These are phyloP conservation scores for Phaeosphaeria sp. DNA, from an alignment of 2,329 filamentous ascomycete species.

Conservation along the genomic window DNA sequence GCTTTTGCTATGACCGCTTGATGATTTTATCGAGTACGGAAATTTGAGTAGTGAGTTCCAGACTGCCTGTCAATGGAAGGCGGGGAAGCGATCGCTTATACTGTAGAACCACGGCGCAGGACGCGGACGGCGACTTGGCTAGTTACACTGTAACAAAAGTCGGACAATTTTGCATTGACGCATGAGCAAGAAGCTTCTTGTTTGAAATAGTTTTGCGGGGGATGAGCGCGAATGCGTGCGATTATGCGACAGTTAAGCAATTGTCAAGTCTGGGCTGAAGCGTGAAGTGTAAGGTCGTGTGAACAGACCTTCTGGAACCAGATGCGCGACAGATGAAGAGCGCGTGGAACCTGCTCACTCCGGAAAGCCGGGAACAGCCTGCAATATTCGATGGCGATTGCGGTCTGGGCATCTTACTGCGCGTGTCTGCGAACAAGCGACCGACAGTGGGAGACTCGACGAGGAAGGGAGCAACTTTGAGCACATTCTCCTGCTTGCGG, in stretches of 20 bases:
- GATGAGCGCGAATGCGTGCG: slow-evolving; percentile 33
- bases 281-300: slow-evolving; percentile 32
- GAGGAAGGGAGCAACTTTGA: slow-evolving; percentile 33
- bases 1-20: neutral
- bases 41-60: slow-evolving; percentile 31
- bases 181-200: slow-evolving; percentile 19
- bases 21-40: slow-evolving; percentile 11
- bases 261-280: slow-evolving; percentile 39
- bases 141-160: slow-evolving; percentile 11
- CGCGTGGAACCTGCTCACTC: slow-evolving; percentile 1
- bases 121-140: slow-evolving; percentile 24
- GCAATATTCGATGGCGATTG: neutral
- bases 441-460: slow-evolving; percentile 20
- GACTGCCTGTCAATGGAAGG: slow-evolving; percentile 28
- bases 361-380: slow-evolving; percentile 2
- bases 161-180: slow-evolving; percentile 33
- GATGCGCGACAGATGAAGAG: neutral
- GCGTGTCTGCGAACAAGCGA: slow-evolving; percentile 9
- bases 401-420: neutral
- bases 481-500: slow-evolving; percentile 33
- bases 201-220: slow-evolving; percentile 21
- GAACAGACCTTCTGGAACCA: slow-evolving; percentile 7
- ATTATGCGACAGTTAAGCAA: slow-evolving; percentile 43
- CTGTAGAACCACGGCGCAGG: slow-evolving; percentile 13
- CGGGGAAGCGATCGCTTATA: slow-evolving; percentile 27